Evolutionary conservation across 768 basidiomycete genomes (phyloP).

Genomic region (Russula dissimulans): DNA sequence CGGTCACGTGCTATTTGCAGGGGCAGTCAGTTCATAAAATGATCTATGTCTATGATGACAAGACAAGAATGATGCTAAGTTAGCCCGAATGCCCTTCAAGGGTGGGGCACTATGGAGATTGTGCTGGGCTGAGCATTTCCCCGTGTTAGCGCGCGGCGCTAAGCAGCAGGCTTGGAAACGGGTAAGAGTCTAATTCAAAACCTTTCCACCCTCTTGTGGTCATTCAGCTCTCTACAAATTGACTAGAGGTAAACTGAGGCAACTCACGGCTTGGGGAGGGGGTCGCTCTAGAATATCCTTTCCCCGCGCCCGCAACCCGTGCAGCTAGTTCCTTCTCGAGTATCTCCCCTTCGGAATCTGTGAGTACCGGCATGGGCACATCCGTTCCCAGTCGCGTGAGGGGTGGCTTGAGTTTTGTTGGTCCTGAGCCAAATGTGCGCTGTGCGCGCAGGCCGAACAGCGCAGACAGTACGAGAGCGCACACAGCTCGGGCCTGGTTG

Average conservation of each 20-base stretch:
- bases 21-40: neutral
- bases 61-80: neutral
- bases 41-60: neutral
- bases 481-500: conserved; percentile 13
- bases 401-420: neutral
- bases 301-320: conserved; percentile 12
- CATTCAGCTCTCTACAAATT: neutral
- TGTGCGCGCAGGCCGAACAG: conserved; percentile 13
- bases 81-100: too few relatives aligned
- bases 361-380: conserved; percentile 1
- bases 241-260: neutral
- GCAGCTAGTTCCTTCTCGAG: conserved; percentile 13
- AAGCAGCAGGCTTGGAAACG: too few relatives aligned
- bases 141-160: neutral
- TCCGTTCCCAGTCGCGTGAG: neutral
- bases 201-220: neutral
- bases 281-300: neutral
- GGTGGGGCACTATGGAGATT: too few relatives aligned
- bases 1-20: too few relatives aligned
- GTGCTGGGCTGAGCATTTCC: neutral
- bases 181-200: neutral
- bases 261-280: conserved; percentile 6
- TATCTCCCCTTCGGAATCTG: neutral
- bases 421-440: neutral
- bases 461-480: conserved; percentile 10